phyloP scores from a whole-genome alignment of 2,329 filamentous ascomycete genomes.

The Penicillium sp. region DNA sequence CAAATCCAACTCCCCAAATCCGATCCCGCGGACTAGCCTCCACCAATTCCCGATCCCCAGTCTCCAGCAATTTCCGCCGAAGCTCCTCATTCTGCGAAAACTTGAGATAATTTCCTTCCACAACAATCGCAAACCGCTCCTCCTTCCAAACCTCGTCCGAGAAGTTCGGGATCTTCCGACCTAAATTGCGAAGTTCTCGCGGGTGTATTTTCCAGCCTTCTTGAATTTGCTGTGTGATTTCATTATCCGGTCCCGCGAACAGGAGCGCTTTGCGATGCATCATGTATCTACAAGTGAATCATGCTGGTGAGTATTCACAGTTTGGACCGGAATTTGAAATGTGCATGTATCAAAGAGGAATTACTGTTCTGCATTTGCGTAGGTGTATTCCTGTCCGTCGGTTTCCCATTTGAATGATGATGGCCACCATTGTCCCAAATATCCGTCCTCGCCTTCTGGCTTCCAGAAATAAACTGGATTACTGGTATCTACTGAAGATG shows the following conservation, averaged over 20 bases:
- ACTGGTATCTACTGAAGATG: not conserved
- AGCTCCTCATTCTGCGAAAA: constrained; percentile 12
- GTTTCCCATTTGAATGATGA: constrained; percentile 13
- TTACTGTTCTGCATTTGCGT: constrained; percentile 15
- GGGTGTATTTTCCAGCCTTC: constrained; percentile 12
- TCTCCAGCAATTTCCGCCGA: not conserved
- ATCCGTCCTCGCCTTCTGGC: constrained; percentile 14
- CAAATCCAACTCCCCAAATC: constrained; percentile 11
- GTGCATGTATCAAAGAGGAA: not conserved
- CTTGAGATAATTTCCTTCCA: constrained; percentile 9
- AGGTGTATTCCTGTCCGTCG: constrained; percentile 1
- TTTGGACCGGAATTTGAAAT: too few relatives aligned
- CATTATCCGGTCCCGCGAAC: constrained; percentile 1
- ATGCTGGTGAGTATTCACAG: not conserved
- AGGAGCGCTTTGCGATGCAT: constrained; percentile 13
- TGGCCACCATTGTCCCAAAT: constrained; percentile 17
- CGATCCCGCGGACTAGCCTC: constrained; percentile 12
- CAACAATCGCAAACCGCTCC: constrained; percentile 7
- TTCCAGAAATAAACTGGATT: constrained; percentile 18
- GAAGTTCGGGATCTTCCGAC: constrained; percentile 12
- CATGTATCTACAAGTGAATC: not conserved
- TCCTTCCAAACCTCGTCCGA: not conserved
- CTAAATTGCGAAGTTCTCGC: constrained; percentile 1
- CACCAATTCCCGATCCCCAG: constrained; percentile 12
- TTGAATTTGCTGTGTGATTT: constrained; percentile 2